Base-by-base conservation (phyloP, 768 basidiomycete genomes). In the Tylopilus rubrobrunneus region DNA sequence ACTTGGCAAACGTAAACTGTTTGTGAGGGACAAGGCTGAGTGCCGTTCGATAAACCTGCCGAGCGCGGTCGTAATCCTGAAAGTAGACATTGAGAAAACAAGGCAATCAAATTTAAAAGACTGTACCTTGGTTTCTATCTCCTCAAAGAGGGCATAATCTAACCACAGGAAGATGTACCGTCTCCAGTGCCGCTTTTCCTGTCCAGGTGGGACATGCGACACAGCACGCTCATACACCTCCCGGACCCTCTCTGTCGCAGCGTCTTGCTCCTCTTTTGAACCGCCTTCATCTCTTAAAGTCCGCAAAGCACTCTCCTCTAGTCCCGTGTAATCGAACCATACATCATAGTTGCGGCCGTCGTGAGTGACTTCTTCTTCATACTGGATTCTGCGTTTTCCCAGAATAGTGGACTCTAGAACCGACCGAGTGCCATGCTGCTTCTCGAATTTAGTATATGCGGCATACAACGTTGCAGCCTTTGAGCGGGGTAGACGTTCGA, bases 221-320 rank as follows among this genome's bases (percentile, higher is more conserved):
- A 98, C 92, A 1, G 95, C 96, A 17, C 95, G 76, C 67, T 99
- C 97, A 60, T 98, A 98, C 17, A 98, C 85, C 67, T 98, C 97
- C 39, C 97, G 76, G 1, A 98, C 87, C 3, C 92, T 79, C 25
- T 74, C 77, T 2, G 76, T 62, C 2, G 85, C 81, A 21, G 77
- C 74, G 42, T 86, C 80, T 48, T 85, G 75, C 65, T 92, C 89
- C 52, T 88, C 87, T 8, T 76, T 73, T 2, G 86, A 85, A 6
- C 79, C 80, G 2, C 88, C 91, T 57, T 90, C 88, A 14, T 87
- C 87, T 59, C 76, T 81, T 25, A 92, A 76, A 55, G 92, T 86
- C 33, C 81, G 75, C 61, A 84, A 81, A 0, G 94, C 91, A 23
- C 85, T 89, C 71, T 98, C 97, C 67, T 98, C 97, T 33, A 99